Evolutionary conservation across 257 asterid genomes (phyloP).

Genomic region (Plantago major): DNA sequence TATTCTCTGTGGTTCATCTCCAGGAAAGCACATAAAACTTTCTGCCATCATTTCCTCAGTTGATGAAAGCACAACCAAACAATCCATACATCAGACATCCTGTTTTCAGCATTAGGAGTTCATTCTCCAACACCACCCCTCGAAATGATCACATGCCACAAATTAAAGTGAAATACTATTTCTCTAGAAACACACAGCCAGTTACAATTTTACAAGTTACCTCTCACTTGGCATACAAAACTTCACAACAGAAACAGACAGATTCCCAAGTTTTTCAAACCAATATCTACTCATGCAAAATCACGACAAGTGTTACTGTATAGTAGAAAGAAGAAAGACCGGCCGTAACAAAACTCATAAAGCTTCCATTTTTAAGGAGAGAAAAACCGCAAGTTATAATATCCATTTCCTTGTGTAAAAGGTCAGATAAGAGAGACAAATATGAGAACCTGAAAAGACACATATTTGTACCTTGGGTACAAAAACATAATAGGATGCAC

Average conservation of each 20-base stretch:
- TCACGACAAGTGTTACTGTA: no score
- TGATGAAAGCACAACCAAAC: background rate
- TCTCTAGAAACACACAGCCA: background rate
- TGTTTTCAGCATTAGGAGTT: background rate
- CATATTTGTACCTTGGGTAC: no score
- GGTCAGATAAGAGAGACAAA: no score
- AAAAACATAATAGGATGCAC: no score
- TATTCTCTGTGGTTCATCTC: background rate
- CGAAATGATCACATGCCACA: background rate
- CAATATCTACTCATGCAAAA: no score
- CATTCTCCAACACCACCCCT: background rate
- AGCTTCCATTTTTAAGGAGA: no score
- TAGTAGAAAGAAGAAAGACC: no score
- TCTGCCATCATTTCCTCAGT: no score
- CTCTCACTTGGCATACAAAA: background rate
- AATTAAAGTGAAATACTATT: background rate
- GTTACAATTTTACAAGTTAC: background rate
- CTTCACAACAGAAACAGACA: background rate
- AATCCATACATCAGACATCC: background rate
- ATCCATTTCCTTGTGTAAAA: no score
- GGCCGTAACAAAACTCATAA: no score
- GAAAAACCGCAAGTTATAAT: no score
- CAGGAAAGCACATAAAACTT: background rate
- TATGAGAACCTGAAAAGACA: no score
- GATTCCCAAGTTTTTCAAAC: background rate